Conservation (phyloP, 169 alveolate species). For the Cryptosporidium muris region DNA sequence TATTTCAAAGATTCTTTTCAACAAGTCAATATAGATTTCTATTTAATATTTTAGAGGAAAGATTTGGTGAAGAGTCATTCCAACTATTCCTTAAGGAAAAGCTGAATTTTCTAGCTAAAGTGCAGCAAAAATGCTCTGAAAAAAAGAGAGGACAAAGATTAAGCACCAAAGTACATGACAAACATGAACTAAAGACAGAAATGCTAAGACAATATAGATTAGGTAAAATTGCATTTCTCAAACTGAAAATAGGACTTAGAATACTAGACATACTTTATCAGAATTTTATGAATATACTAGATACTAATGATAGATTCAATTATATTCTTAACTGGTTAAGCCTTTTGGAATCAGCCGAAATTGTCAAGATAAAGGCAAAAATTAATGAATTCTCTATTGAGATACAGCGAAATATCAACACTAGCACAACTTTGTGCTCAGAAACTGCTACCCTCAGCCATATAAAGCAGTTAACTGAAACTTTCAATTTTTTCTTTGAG, state of each 20-base stretch:
- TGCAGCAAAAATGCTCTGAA: too few species aligned
- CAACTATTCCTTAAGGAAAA: too few species aligned
- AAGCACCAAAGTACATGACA: too few species aligned
- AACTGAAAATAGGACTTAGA: neutral
- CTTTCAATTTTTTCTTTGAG: too few species aligned
- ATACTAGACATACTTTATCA: neutral
- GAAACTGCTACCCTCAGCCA: too few species aligned
- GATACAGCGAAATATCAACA: neutral
- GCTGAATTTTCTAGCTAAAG: too few species aligned
- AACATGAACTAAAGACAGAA: neutral
- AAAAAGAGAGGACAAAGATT: too few species aligned
- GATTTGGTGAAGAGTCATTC: neutral
- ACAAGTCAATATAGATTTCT: neutral
- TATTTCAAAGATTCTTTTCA: slow-evolving; percentile 14
- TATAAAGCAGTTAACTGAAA: too few species aligned
- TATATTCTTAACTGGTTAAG: neutral
- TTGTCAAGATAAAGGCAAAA: neutral
- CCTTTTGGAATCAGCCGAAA: neutral
- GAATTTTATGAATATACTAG: neutral
- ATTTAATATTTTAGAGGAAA: neutral
- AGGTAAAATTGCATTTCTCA: neutral
- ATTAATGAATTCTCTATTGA: neutral
- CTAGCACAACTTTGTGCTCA: too few species aligned
- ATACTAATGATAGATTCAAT: too few species aligned
- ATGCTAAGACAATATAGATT: neutral